These are phyloP conservation scores for Pelargonium fulgidum DNA, from an alignment of 441 rosid genomes.

Conservation along the genomic window DNA sequence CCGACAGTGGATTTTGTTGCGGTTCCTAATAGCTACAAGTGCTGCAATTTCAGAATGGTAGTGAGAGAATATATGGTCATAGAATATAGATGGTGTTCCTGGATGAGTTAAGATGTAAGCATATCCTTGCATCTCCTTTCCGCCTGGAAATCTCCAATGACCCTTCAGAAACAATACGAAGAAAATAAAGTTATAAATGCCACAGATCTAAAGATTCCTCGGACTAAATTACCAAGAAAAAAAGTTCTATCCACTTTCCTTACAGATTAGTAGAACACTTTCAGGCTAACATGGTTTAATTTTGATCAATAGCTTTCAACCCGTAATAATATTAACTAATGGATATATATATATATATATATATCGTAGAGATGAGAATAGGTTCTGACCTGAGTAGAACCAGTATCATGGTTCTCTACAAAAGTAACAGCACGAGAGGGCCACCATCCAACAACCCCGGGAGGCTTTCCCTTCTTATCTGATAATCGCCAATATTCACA, in stretches of 20 bases:
- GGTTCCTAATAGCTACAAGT: slow-evolving; percentile 64
- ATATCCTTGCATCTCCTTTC: slow-evolving; percentile 95
- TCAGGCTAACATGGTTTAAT: too few species aligned
- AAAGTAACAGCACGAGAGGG: slow-evolving; percentile 98
- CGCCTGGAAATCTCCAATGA: slow-evolving; percentile 93
- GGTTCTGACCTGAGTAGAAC: slow-evolving; percentile 81
- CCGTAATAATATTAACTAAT: too few species aligned
- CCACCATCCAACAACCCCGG: slow-evolving; percentile 99
- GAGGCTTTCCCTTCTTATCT: slow-evolving; percentile 81
- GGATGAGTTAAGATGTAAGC: slow-evolving; percentile 91
- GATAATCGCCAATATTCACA: slow-evolving; percentile 94
- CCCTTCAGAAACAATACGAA: slow-evolving; percentile 37
- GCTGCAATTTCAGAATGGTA: slow-evolving; percentile 64
- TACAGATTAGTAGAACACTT: too few species aligned
- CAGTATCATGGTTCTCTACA: slow-evolving; percentile 94
- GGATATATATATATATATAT: neutral
- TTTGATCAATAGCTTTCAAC: too few species aligned
- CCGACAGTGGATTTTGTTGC: slow-evolving; percentile 70
- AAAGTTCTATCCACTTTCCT: too few species aligned
- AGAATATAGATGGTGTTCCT: slow-evolving; percentile 91
- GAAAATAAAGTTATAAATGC: too few species aligned
- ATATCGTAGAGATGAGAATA: neutral
- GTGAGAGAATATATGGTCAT: slow-evolving; percentile 68
- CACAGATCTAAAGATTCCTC: too few species aligned
- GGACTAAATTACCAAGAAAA: too few species aligned